Evolutionary conservation across 2,329 filamentous ascomycete genomes (phyloP).

Genomic region (Furcasterigmium sp.): DNA sequence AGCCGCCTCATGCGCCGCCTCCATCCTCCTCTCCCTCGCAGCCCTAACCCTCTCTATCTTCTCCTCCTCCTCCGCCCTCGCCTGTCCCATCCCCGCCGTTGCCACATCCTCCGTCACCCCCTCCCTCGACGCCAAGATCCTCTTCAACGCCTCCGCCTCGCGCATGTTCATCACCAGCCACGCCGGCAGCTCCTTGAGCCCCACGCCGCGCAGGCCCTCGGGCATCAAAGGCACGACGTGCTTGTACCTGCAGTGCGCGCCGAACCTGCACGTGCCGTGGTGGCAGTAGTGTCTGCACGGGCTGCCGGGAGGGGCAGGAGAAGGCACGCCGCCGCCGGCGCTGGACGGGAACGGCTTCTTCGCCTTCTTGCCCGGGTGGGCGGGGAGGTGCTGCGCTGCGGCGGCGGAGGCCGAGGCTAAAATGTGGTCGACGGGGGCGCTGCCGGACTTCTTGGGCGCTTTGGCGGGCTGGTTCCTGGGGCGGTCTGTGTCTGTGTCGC

Average conservation of each 20-base stretch:
- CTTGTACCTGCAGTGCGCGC: constrained; percentile 32
- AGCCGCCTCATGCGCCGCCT: background rate
- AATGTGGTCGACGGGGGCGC: background rate
- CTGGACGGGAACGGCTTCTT: too few relatives aligned
- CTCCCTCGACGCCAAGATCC: too few relatives aligned
- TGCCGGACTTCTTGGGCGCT: background rate
- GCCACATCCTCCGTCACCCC: too few relatives aligned
- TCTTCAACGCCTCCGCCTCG: background rate
- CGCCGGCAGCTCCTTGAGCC: constrained; percentile 32
- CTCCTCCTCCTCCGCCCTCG: background rate
- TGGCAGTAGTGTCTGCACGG: constrained; percentile 45
- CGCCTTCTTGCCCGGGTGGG: background rate
- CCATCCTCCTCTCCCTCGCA: background rate
- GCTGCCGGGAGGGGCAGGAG: too few relatives aligned
- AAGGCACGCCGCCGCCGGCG: too few relatives aligned
- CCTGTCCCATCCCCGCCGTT: background rate
- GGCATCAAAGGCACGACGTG: constrained; percentile 42
- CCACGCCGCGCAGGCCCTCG: constrained; percentile 33
- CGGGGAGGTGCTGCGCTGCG: background rate
- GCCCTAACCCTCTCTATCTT: background rate
- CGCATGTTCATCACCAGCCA: constrained; percentile 28
- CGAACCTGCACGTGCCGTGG: constrained; percentile 41
- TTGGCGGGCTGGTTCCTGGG: background rate
- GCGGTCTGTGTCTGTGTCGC: background rate
- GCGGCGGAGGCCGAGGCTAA: background rate